A percentile compares a stretch with the other conserved stretches of the same genome.
Conservation (phyloP, 2,329 filamentous ascomycete genomes). For the Diaporthe australafricana region DNA sequence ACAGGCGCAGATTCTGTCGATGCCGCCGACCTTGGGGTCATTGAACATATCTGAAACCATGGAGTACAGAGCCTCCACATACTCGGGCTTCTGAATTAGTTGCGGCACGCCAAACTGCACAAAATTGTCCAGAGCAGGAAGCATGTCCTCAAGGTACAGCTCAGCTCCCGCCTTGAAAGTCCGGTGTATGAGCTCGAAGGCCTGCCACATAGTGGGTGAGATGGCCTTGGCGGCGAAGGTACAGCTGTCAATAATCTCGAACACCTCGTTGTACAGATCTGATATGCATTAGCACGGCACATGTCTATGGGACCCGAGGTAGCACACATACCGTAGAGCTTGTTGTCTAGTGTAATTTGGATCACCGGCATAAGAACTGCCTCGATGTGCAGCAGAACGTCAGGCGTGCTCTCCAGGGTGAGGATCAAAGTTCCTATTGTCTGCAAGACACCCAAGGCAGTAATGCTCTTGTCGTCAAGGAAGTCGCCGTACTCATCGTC, state of each 20-base stretch:
- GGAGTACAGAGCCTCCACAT: slow-evolving; percentile 87
- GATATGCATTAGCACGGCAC: slow-evolving; percentile 28
- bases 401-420: slow-evolving; percentile 95
- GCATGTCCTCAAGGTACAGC: slow-evolving; percentile 98
- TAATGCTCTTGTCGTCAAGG: slow-evolving; percentile 98
- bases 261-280: slow-evolving; percentile 97
- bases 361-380: slow-evolving; percentile 98
- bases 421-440: slow-evolving; percentile 98
- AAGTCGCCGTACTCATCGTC: slow-evolving; percentile 89
- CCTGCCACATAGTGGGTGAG: slow-evolving; percentile 97
- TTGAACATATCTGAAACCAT: slow-evolving; percentile 97
- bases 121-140: slow-evolving; percentile 97
- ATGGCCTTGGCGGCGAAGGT: slow-evolving; percentile 97
- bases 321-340: slow-evolving; percentile 79
- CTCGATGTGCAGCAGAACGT: slow-evolving; percentile 94
- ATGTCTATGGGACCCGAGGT: no score
- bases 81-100: slow-evolving; percentile 84
- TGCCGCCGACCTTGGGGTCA: slow-evolving; percentile 90
- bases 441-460: slow-evolving; percentile 93
- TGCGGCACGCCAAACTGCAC: slow-evolving; percentile 90
- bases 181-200: slow-evolving; percentile 94
- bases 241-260: slow-evolving; percentile 99
- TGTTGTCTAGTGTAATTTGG: slow-evolving; percentile 95
- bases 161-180: slow-evolving; percentile 98
- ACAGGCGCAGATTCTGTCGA: slow-evolving; percentile 96